A percentile compares a stretch with the other conserved stretches of the same genome.
Conservation (phyloP, 345 rosid species). For the Aethionema arabicum region DNA sequence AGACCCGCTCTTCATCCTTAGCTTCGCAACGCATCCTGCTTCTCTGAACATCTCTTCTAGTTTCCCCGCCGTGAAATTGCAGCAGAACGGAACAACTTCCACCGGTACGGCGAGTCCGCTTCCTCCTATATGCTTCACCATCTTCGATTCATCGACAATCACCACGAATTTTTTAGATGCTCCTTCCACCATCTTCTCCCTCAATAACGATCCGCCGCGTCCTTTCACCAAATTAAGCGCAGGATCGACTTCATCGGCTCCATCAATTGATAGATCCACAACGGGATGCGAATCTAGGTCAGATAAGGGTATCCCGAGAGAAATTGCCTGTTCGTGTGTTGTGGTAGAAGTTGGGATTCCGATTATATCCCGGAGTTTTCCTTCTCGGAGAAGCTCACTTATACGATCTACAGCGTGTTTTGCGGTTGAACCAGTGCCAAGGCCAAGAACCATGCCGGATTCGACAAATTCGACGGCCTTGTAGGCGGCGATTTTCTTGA, state of each 20-base stretch:
- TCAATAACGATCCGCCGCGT: constrained; percentile 78
- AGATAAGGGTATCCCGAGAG: constrained; percentile 77
- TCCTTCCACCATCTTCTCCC: constrained; percentile 96
- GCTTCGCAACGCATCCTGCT: constrained; percentile 67
- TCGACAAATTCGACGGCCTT: constrained; percentile 89
- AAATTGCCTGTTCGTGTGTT: constrained; percentile 76
- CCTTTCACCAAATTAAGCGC: constrained; percentile 81
- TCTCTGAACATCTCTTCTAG: constrained; percentile 51
- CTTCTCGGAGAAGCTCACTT: constrained; percentile 71
- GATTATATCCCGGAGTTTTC: constrained; percentile 59
- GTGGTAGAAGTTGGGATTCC: constrained; percentile 87
- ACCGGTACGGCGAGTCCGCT: constrained; percentile 80
- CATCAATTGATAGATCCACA: constrained; percentile 87
- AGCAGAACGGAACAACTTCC: constrained; percentile 82
- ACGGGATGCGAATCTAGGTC: constrained; percentile 70
- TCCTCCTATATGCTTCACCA: constrained; percentile 63
- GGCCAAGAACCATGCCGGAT: constrained; percentile 96
- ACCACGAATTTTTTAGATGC: constrained; percentile 67
- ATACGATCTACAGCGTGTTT: constrained; percentile 84
- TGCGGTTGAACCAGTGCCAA: constrained; percentile 97
- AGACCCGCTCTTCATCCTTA: constrained; percentile 39
- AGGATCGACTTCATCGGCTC: constrained; percentile 96
- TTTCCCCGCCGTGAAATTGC: constrained; percentile 60
- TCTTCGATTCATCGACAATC: constrained; percentile 69
- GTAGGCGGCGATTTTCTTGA: constrained; percentile 73